Conservation (phyloP, 257 asterid species). For the Plectranthus barbatus region DNA sequence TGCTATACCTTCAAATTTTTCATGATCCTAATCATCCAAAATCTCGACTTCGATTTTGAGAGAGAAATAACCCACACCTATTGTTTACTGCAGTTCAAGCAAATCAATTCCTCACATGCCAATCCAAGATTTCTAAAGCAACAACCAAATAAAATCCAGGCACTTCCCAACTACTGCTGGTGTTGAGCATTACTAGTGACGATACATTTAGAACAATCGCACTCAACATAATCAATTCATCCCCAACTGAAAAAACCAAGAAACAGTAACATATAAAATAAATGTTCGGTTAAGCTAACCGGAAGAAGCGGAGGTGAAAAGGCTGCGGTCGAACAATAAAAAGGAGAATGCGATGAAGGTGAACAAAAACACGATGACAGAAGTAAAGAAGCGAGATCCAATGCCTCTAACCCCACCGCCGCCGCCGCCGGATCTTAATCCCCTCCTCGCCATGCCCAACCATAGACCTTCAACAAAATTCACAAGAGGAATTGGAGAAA, state of each 20-base stretch:
- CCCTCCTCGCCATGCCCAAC: slow-evolving; percentile 40
- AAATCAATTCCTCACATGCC: neutral
- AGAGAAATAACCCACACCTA: neutral
- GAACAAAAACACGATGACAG: slow-evolving; percentile 17
- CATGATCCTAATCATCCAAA: slow-evolving; percentile 4
- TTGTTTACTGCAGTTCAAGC: slow-evolving; percentile 8
- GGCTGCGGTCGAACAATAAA: slow-evolving; percentile 36
- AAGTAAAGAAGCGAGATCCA: slow-evolving; percentile 35
- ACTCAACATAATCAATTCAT: neutral
- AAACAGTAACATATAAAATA: neutral
- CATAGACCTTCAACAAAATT: slow-evolving; percentile 27
- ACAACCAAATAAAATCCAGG: slow-evolving; percentile 5
- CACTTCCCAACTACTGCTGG: neutral
- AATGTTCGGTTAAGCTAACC: slow-evolving; percentile 32
- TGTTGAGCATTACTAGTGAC: neutral
- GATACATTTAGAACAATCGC: neutral
- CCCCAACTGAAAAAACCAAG: neutral
- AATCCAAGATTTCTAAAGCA: neutral
- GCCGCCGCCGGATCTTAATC: slow-evolving; percentile 25
- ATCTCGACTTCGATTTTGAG: neutral
- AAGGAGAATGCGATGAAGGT: slow-evolving; percentile 33
- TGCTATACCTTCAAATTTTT: neutral
- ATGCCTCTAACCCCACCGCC: slow-evolving; percentile 17
- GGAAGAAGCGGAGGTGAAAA: slow-evolving; percentile 24
- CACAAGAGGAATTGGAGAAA: slow-evolving; percentile 12